phyloP scores from a whole-genome alignment of 2,329 filamentous ascomycete species.

The Orbilia javanica region DNA sequence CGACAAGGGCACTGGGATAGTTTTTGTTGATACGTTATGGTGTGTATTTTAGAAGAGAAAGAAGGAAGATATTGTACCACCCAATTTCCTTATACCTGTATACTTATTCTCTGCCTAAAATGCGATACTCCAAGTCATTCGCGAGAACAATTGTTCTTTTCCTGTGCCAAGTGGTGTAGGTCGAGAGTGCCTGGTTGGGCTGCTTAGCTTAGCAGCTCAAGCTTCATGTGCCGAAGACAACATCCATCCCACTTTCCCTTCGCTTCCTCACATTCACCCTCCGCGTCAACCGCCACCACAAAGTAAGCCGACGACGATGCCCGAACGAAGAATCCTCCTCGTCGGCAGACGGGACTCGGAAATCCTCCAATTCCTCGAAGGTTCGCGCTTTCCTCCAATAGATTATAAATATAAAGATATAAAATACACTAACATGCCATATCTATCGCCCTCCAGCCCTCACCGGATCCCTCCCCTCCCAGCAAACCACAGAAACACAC shows the following conservation, averaged over 20 bases:
- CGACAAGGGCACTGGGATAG: neutral
- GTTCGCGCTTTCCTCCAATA: slow-evolving; percentile 32
- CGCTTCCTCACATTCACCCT: slow-evolving; percentile 9
- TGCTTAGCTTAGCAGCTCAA: neutral
- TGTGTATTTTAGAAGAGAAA: slow-evolving; percentile 5
- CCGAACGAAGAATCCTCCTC: slow-evolving; percentile 61
- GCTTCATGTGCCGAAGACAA: neutral
- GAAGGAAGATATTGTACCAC: neutral
- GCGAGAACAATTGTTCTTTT: no score
- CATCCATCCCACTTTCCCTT: slow-evolving; percentile 1
- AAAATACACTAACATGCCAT: no score
- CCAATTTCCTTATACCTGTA: no score
- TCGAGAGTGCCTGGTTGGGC: no score
- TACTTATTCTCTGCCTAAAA: no score
- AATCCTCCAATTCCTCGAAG: slow-evolving; percentile 61
- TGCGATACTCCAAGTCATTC: no score
- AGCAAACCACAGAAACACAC: slow-evolving; percentile 65
- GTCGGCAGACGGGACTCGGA: slow-evolving; percentile 60
- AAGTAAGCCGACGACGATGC: slow-evolving; percentile 39
- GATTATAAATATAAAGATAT: no score
- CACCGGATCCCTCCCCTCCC: slow-evolving; percentile 60
- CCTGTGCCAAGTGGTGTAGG: neutral
- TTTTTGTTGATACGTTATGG: slow-evolving; percentile 12
- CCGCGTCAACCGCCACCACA: neutral
- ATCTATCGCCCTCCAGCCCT: slow-evolving; percentile 41